Conservation (phyloP, 768 basidiomycete species). For the Boletus rex-veris region DNA sequence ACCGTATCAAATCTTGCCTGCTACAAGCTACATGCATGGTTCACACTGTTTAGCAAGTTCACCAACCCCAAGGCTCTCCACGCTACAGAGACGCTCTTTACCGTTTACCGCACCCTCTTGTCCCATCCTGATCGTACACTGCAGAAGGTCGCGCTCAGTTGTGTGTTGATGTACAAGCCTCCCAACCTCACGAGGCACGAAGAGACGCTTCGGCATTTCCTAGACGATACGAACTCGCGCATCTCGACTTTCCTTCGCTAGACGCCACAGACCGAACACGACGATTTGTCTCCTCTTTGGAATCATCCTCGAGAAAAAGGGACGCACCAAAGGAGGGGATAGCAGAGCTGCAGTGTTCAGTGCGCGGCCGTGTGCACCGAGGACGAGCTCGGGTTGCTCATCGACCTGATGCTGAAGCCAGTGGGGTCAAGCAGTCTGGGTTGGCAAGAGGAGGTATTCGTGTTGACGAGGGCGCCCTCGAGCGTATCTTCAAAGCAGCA, state of each 20-base stretch:
- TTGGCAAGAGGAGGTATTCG: slow-evolving; percentile 29
- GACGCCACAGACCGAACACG: slow-evolving; percentile 56
- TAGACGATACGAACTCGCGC: slow-evolving; percentile 83
- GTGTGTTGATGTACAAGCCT: too few relatives aligned
- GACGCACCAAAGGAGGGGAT: slow-evolving; percentile 59
- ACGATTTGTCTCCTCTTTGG: slow-evolving; percentile 82
- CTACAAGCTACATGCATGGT: too few relatives aligned
- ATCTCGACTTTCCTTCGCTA: slow-evolving; percentile 61
- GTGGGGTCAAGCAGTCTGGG: slow-evolving; percentile 40
- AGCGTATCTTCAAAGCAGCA: slow-evolving; percentile 60
- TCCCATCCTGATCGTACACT: too few relatives aligned
- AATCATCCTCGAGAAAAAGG: slow-evolving; percentile 76
- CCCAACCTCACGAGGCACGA: too few relatives aligned
- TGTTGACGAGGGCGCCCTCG: slow-evolving; percentile 24
- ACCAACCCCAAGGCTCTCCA: too few relatives aligned
- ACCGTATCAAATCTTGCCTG: too few relatives aligned
- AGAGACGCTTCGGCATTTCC: slow-evolving; percentile 53
- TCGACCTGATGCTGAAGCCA: slow-evolving; percentile 85
- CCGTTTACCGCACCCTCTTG: too few relatives aligned
- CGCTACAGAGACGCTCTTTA: too few relatives aligned
- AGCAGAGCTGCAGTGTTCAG: slow-evolving; percentile 74
- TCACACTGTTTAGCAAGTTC: too few relatives aligned
- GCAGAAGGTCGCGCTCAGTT: too few relatives aligned
- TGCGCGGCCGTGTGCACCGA: slow-evolving; percentile 60
- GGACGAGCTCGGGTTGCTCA: slow-evolving; percentile 70